A percentile compares a stretch with the other conserved stretches of the same genome.
These are phyloP conservation scores for Tylopilus intermedius DNA, from an alignment of 768 basidiomycete genomes.

Conservation along the genomic window DNA sequence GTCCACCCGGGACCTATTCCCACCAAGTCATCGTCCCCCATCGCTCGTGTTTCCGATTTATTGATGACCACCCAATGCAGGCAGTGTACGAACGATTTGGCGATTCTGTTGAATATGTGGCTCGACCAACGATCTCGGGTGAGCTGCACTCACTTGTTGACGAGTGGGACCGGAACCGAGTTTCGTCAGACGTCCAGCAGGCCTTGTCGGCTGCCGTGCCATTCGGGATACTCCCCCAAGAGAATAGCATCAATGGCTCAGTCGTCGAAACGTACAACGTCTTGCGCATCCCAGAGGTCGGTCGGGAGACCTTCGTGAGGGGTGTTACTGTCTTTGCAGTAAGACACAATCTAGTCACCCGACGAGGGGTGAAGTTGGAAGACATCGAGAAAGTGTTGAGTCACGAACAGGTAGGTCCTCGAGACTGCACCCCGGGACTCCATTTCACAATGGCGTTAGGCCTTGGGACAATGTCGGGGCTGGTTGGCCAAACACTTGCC, in stretches of 20 bases:
- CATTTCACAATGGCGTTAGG: slow-evolving; percentile 38
- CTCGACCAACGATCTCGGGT: slow-evolving; percentile 39
- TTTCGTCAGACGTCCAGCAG: slow-evolving; percentile 51
- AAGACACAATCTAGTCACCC: slow-evolving; percentile 66
- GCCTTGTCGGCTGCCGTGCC: slow-evolving; percentile 40
- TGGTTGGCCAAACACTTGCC: slow-evolving; percentile 57
- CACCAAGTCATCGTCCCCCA: slow-evolving; percentile 44
- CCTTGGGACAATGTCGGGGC: slow-evolving; percentile 70
- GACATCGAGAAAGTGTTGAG: slow-evolving; percentile 61
- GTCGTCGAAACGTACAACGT: slow-evolving; percentile 73
- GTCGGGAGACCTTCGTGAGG: slow-evolving; percentile 46
- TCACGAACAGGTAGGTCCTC: slow-evolving; percentile 65
- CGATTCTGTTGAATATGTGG: slow-evolving; percentile 39
- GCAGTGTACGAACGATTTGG: slow-evolving; percentile 46
- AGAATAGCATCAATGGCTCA: slow-evolving; percentile 70
- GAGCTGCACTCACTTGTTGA: slow-evolving; percentile 5
- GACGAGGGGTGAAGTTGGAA: slow-evolving; percentile 48
- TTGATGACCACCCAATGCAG: slow-evolving; percentile 32
- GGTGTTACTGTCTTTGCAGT: slow-evolving; percentile 59
- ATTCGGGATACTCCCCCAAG: slow-evolving; percentile 71
- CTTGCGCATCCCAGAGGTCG: slow-evolving; percentile 41
- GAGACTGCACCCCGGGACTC: neutral
- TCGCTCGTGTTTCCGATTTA: slow-evolving; percentile 8
- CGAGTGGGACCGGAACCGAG: neutral
- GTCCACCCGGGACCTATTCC: slow-evolving; percentile 68